Evolutionary conservation across 371 early-diverging fungal genomes (phyloP), one percentile per base, ranked within the genome.

Genomic region (Rhizopus arrhizus): DNA sequence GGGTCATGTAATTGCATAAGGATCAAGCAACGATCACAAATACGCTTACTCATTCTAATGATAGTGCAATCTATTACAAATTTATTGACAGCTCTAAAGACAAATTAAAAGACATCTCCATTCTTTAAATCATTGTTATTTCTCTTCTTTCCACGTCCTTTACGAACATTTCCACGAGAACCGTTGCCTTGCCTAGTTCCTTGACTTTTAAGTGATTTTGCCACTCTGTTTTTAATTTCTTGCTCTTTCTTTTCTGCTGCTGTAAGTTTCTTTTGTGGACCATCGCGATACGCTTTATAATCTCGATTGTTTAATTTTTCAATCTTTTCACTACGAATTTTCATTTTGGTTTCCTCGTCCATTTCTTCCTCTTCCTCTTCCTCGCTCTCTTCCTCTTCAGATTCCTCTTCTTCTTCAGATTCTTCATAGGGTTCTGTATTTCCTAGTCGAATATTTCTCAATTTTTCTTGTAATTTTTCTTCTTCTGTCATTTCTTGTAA

Each of bases 141-240:
- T 46, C 70, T 78, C 51, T 87, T 81, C 61, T 84, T 85, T 51
- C 80, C 83, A 31, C 77, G 82, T 15, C 81, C 83, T 62, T 87
- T 87, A 28, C 65, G 69, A 49, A 81, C 77, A 61, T 65, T 65
- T 0, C 61, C 40, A 32, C 68, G 59, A 9, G 59, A 45, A 29
- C 83, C 85, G 42, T 75, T 72, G 16, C 69, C 65, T 51, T 66
- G 68, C n/a, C 58, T 65, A 41, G 69, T 73, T 2, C 56, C 59
- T 58, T 80, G 65, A 13, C 73, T 70, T 34, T 68, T 64, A n/a
- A 86, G 61, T n/a, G 75, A 59, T 55, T 71, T 64, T 3, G 86
- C 73, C 2, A 86, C 88, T 56, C 80, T 83, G n/a, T 80, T 77
- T 64, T 85, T 85, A 58, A 86, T 82, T 3, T 70, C 78, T 29